A percentile compares a stretch with the other conserved stretches of the same genome.
Conservation (phyloP, 495 filamentous ascomycete genomes). For the Hypomontagnella monticulosa region DNA sequence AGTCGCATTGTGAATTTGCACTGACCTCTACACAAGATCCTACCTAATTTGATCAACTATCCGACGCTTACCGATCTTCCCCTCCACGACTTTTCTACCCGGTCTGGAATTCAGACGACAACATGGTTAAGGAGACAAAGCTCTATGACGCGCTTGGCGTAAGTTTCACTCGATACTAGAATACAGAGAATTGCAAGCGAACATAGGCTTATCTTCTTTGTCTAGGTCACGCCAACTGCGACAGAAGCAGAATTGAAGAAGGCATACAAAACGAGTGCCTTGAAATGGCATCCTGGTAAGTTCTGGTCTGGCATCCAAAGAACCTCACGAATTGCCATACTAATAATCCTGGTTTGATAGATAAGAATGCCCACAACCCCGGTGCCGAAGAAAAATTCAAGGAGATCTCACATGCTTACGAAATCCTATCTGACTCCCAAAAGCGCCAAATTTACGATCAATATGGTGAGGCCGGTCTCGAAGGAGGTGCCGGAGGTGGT, state of each 20-base stretch:
- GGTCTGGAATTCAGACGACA: conserved; percentile 47
- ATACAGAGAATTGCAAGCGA: background rate
- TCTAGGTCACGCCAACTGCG: conserved; percentile 74
- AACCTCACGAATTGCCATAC: conserved; percentile 6
- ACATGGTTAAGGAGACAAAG: conserved; percentile 92
- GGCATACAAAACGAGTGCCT: conserved; percentile 88
- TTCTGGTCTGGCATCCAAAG: background rate
- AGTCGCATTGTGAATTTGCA: conserved; percentile 13
- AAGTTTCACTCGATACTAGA: conserved; percentile 48
- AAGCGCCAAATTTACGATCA: conserved; percentile 95
- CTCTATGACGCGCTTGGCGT: conserved; percentile 88
- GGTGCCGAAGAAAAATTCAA: conserved; percentile 98
- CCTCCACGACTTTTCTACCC: conserved; percentile 6
- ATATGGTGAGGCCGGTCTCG: conserved; percentile 95
- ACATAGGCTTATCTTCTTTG: conserved; percentile 42
- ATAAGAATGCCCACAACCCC: conserved; percentile 96
- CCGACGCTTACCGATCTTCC: conserved; percentile 4
- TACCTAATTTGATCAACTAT: conserved; percentile 9
- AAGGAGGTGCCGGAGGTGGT: conserved; percentile 80
- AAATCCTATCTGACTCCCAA: conserved; percentile 88
- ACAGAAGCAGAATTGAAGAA: conserved; percentile 84
- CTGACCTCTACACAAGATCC: conserved; percentile 20
- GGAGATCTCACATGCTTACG: conserved; percentile 93
- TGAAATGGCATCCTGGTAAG: conserved; percentile 91
- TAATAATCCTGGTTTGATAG: conserved; percentile 59